phyloP scores from a whole-genome alignment of 1,284 basidiomycete species.

The Ustilago tritici region DNA sequence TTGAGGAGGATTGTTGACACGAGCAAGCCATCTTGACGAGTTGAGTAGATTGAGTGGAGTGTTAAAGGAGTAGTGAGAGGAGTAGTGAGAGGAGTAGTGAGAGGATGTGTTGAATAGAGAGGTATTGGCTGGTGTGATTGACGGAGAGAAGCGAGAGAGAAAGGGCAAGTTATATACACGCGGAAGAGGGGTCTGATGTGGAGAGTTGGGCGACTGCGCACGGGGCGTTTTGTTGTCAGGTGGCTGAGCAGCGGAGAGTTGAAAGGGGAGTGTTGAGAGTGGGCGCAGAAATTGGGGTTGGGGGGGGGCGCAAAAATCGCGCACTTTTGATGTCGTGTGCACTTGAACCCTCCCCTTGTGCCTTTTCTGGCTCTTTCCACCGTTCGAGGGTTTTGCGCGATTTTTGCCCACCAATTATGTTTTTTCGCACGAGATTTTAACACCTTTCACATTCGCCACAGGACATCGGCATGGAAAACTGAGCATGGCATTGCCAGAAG shows the following conservation, averaged over 20 bases:
- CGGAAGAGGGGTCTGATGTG: not conserved
- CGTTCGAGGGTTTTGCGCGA: not conserved
- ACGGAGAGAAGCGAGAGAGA: not conserved
- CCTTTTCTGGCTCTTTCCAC: not conserved
- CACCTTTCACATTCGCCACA: too few relatives aligned
- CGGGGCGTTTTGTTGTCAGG: not conserved
- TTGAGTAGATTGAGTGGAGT: not conserved
- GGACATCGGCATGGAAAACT: too few relatives aligned
- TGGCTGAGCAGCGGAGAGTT: not conserved
- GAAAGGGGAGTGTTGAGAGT: not conserved
- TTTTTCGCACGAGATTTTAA: too few relatives aligned
- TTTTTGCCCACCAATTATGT: not conserved
- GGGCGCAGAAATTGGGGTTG: not conserved
- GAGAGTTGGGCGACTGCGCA: not conserved
- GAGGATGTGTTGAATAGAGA: not conserved
- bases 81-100: not conserved
- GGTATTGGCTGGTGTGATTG: not conserved
- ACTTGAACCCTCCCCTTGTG: too few relatives aligned
- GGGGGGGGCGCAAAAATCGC: slow-evolving; percentile 23
- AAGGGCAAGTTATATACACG: slow-evolving; percentile 4
- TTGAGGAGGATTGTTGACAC: slow-evolving; percentile 17
- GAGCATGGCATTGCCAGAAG: too few relatives aligned
- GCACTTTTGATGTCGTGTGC: slow-evolving; percentile 9
- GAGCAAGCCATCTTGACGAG: slow-evolving; percentile 40
- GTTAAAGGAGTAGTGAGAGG: not conserved